Conservation (phyloP, 1,284 basidiomycete species). For the Fomes fomentarius region DNA sequence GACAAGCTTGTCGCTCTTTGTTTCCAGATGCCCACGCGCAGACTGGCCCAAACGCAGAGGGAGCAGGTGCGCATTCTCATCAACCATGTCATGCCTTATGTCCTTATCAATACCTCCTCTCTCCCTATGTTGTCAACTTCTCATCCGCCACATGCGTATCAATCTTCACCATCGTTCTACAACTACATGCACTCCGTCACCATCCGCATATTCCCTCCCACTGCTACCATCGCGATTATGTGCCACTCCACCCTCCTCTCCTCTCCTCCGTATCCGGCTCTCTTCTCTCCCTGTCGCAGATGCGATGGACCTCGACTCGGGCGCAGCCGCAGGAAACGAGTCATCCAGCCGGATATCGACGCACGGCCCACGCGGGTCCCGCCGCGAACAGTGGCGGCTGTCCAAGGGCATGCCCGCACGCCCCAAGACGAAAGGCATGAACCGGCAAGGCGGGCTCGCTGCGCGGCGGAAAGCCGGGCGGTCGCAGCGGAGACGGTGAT, state of each 20-base stretch:
- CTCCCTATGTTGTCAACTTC: not conserved
- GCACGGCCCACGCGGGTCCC: slow-evolving; percentile 70
- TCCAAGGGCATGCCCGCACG: slow-evolving; percentile 69
- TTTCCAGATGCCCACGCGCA: slow-evolving; percentile 35
- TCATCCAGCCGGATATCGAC: slow-evolving; percentile 57
- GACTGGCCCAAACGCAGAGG: slow-evolving; percentile 27
- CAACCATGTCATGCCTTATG: slow-evolving; percentile 1
- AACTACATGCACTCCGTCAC: not conserved
- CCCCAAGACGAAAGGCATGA: slow-evolving; percentile 56
- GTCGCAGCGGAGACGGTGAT: slow-evolving; percentile 68
- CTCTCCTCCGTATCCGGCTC: not conserved
- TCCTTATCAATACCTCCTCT: not conserved
- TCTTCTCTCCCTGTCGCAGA: slow-evolving; percentile 38
- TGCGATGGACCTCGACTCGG: slow-evolving; percentile 54
- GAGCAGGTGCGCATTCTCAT: slow-evolving; percentile 37
- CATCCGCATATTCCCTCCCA: not conserved
- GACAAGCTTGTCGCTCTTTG: slow-evolving; percentile 34
- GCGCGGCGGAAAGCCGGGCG: slow-evolving; percentile 68
- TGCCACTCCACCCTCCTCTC: not conserved
- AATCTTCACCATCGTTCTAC: not conserved
- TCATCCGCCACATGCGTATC: not conserved
- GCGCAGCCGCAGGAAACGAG: slow-evolving; percentile 26
- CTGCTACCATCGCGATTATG: not conserved
- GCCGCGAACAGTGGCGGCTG: slow-evolving; percentile 73
- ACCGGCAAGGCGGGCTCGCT: slow-evolving; percentile 64